Evolutionary conservation across 495 filamentous ascomycete species (phyloP), one percentile per base, ranked within the genome.

Genomic region (Astrothelium macrocarpum): DNA sequence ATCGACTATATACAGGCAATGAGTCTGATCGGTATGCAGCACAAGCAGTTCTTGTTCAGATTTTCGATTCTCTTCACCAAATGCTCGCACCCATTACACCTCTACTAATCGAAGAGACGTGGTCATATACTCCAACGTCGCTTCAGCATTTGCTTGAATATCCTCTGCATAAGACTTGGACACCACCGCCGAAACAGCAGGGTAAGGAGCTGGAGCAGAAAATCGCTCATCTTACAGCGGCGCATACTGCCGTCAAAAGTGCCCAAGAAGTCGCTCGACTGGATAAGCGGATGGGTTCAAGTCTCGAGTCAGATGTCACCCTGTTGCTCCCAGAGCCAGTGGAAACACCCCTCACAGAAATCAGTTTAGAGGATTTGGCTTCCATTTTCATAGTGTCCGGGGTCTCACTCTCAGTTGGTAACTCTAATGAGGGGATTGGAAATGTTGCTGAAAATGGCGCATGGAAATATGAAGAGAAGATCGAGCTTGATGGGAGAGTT

Each of bases 21-120:
- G 82, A 82, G 46, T 78, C 80, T 60, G 81, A 79, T 59, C 72
- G 85, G 25, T 74, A 77, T 10, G 73, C 78, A 23, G 82, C 82
- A 2, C 87, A 89, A 68, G 85, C 82, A 12, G 88, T 91, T 10
- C 71, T 96, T 23, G 83, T 83, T 68, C 76, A 87, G 59, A 82
- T 97, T 56, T 85, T 88, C 56, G 71, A 77, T 2, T 81, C 88
- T 61, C 79, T 97, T 53, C 76, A 94, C 66, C 81, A 85, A 59
- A 87, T 92, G 73, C 78, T 97, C 29, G 82, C 82, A 5, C 93
- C 94, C 1, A 80, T 97, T 64, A 88, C 87, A 20, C 94, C 94
- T 0, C 72, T 92, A 32, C 80, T 99, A 2, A 85, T 95, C 11
- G 88, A 94, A 70, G 95, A 97, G 75, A 84, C 89, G 0, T 96